These are phyloP conservation scores for Sphaerulina populicola DNA, from an alignment of 2,329 filamentous ascomycete species.

Conservation along the genomic window DNA sequence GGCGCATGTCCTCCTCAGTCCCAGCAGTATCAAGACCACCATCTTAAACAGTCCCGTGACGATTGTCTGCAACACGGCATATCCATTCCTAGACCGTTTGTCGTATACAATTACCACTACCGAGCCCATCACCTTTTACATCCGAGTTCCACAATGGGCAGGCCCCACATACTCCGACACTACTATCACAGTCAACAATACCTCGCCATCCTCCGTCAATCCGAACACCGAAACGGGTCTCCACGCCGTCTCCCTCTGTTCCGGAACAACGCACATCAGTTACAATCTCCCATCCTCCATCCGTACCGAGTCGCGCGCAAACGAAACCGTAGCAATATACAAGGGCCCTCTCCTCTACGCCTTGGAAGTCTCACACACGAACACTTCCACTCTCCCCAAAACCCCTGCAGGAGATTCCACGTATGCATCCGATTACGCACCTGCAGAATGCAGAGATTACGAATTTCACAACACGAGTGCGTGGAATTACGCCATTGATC, in stretches of 20 bases:
- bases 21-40: conserved; percentile 37
- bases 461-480: conserved; percentile 27
- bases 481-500: conserved; percentile 36
- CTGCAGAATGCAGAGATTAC: conserved; percentile 27
- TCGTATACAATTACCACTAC: conserved; percentile 36
- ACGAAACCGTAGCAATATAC: conserved; percentile 34
- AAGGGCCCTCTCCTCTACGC: conserved; percentile 35
- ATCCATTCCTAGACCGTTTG: conserved; percentile 41
- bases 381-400: conserved; percentile 21
- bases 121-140: conserved; percentile 37
- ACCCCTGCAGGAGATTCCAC: conserved; percentile 8
- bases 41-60: conserved; percentile 35
- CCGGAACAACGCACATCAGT: conserved; percentile 31
- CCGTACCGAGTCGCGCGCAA: conserved; percentile 34
- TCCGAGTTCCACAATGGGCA: conserved; percentile 43
- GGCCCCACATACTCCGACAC: conserved; percentile 15
- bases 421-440: conserved; percentile 14
- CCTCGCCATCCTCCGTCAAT: conserved; percentile 11
- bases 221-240: conserved; percentile 35
- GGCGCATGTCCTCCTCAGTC: conserved; percentile 45
- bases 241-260: conserved; percentile 32
- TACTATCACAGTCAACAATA: conserved; percentile 1
- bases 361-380: conserved; percentile 27
- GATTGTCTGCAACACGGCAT: conserved; percentile 43
- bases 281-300: conserved; percentile 33